Percentiles rank a stretch among this genome's conserved stretches.
phyloP scores from a whole-genome alignment of 176 grass and related monocot genomes.

The Rhipidocladum racemiflorum region DNA sequence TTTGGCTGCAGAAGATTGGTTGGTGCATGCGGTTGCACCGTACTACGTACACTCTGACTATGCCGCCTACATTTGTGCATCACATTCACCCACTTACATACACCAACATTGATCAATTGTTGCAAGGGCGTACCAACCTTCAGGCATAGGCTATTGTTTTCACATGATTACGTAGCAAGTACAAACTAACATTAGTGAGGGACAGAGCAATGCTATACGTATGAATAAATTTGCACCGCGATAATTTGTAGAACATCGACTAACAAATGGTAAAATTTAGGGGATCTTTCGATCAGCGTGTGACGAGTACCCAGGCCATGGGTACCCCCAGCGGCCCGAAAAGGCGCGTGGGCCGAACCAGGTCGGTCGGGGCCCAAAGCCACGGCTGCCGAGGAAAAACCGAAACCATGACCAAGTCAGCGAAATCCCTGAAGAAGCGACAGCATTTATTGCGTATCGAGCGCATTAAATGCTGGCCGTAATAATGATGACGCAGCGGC shows the following conservation, averaged over 20 bases:
- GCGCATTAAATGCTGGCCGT: too few relatives aligned
- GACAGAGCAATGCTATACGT: not conserved
- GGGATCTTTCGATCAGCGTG: not conserved
- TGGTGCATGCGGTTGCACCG: conserved; percentile 30
- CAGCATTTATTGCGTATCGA: too few relatives aligned
- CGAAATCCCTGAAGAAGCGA: too few relatives aligned
- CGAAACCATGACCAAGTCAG: too few relatives aligned
- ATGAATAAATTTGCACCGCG: not conserved
- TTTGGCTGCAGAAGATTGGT: conserved; percentile 45
- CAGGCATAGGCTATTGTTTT: not conserved
- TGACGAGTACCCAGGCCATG: too few relatives aligned
- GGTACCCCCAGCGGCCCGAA: too few relatives aligned
- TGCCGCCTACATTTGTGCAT: not conserved
- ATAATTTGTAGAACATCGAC: not conserved
- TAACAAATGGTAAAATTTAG: not conserved
- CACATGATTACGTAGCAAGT: not conserved
- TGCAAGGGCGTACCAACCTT: not conserved
- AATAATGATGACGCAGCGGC: too few relatives aligned
- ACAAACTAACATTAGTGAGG: not conserved
- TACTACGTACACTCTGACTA: conserved; percentile 14
- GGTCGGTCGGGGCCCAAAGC: too few relatives aligned
- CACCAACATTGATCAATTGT: not conserved
- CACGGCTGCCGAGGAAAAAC: too few relatives aligned
- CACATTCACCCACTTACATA: not conserved
- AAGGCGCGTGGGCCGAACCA: too few relatives aligned